phyloP scores from a whole-genome alignment of 2,329 filamentous ascomycete genomes.

The Annulohypoxylon truncatum region DNA sequence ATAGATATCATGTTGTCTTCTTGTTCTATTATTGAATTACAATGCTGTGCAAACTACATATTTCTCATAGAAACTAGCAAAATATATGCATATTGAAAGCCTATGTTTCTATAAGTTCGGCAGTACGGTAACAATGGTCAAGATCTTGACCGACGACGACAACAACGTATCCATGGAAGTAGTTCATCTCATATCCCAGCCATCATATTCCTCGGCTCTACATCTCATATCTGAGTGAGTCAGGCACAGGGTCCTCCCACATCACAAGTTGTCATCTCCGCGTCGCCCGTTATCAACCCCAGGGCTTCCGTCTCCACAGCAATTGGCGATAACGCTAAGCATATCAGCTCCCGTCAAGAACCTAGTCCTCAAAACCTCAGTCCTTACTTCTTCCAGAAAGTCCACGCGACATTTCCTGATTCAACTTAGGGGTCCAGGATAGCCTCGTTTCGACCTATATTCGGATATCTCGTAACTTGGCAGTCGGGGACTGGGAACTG shows the following conservation, averaged over 20 bases:
- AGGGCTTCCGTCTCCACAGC: not conserved
- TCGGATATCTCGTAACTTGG: too few species aligned
- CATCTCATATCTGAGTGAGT: not conserved
- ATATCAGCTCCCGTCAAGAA: not conserved
- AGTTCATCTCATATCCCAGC: not conserved
- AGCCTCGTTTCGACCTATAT: too few species aligned
- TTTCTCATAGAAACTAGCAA: not conserved
- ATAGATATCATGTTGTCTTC: not conserved
- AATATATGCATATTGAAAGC: not conserved
- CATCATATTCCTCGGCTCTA: not conserved
- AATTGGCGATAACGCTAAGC: not conserved
- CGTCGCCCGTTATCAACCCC: not conserved
- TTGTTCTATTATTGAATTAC: not conserved
- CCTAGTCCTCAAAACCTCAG: too few species aligned
- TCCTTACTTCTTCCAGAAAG: not conserved
- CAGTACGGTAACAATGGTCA: not conserved
- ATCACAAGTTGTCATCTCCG: not conserved
- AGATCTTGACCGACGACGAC: not conserved
- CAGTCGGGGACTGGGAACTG: not conserved
- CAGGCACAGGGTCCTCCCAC: not conserved
- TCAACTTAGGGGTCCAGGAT: too few species aligned
- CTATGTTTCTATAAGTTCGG: not conserved
- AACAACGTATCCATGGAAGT: not conserved
- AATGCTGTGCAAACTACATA: not conserved
- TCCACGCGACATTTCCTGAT: too few species aligned